A percentile compares a stretch with the other conserved stretches of the same genome.
These are phyloP conservation scores for Dothistroma septosporum DNA, from an alignment of 2,329 filamentous ascomycete genomes.

Conservation along the genomic window DNA sequence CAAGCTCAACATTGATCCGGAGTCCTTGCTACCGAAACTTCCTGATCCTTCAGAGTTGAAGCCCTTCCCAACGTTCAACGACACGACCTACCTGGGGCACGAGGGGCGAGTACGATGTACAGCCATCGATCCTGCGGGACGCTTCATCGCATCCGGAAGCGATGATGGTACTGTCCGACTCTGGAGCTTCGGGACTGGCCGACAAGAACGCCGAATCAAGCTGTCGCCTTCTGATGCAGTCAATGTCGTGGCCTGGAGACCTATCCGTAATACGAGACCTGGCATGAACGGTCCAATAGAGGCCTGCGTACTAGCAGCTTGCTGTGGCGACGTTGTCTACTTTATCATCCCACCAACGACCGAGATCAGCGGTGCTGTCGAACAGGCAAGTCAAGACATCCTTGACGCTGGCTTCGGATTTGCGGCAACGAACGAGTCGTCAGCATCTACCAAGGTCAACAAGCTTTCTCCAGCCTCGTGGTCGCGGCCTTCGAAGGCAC, in stretches of 20 bases:
- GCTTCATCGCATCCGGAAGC: conserved; percentile 84
- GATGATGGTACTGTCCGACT: conserved; percentile 90
- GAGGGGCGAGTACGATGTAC: conserved; percentile 81
- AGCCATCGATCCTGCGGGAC: conserved; percentile 77
- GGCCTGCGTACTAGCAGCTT: conserved; percentile 74
- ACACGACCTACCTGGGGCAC: conserved; percentile 83
- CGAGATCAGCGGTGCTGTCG: conserved; percentile 43
- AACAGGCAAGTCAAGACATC: conserved; percentile 68
- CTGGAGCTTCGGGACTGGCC: conserved; percentile 81
- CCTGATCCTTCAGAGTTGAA: conserved; percentile 89
- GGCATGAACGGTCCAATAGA: not conserved
- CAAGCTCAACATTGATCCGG: conserved; percentile 93
- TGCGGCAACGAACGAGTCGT: conserved; percentile 61
- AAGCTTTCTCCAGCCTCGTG: conserved; percentile 78
- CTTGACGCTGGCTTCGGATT: conserved; percentile 92
- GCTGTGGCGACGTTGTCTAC: conserved; percentile 79
- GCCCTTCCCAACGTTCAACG: conserved; percentile 88
- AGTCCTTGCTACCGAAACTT: conserved; percentile 85
- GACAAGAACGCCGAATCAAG: conserved; percentile 80
- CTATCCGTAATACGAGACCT: conserved; percentile 59
- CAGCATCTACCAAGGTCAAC: conserved; percentile 48
- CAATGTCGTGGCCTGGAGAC: conserved; percentile 84
- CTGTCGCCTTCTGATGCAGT: conserved; percentile 74
- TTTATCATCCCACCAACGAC: conserved; percentile 61
- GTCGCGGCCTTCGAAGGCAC: conserved; percentile 68